phyloP scores from a whole-genome alignment of 2,329 filamentous ascomycete genomes.

The Neodidymelliopsis sp. region DNA sequence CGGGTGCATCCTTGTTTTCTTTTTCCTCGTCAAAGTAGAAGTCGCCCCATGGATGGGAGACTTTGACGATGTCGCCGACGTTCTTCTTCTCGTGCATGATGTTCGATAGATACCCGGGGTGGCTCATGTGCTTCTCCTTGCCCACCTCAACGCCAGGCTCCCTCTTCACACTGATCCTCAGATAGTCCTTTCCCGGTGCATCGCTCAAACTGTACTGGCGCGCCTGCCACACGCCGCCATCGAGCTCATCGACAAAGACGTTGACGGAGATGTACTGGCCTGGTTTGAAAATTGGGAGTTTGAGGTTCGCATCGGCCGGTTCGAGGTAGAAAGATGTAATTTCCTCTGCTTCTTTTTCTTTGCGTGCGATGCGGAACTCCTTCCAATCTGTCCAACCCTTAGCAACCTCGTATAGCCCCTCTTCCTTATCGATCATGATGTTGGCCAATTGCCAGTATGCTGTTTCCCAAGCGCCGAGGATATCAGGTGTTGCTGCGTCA shows the following conservation, averaged over 20 bases:
- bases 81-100: constrained; percentile 68
- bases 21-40: constrained; percentile 67
- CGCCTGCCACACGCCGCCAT: constrained; percentile 65
- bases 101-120: constrained; percentile 74
- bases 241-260: constrained; percentile 59
- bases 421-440: constrained; percentile 73
- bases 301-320: constrained; percentile 65
- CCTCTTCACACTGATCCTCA: constrained; percentile 75
- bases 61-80: constrained; percentile 67
- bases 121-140: constrained; percentile 56
- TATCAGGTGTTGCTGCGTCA: constrained; percentile 68
- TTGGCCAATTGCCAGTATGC: constrained; percentile 78
- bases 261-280: constrained; percentile 77
- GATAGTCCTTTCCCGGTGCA: constrained; percentile 65
- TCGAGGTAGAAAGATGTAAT: constrained; percentile 75
- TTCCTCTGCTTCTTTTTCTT: constrained; percentile 70
- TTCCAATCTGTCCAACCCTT: constrained; percentile 72
- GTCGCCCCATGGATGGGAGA: constrained; percentile 69
- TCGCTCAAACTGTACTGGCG: constrained; percentile 78
- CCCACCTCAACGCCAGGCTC: constrained; percentile 63
- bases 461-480: constrained; percentile 72
- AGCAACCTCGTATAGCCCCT: constrained; percentile 67
- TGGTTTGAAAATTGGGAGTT: constrained; percentile 69
- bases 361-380: constrained; percentile 69
- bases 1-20: constrained; percentile 54